Conservation (phyloP, 352 stramenopile species). For the Pythium sp. region DNA sequence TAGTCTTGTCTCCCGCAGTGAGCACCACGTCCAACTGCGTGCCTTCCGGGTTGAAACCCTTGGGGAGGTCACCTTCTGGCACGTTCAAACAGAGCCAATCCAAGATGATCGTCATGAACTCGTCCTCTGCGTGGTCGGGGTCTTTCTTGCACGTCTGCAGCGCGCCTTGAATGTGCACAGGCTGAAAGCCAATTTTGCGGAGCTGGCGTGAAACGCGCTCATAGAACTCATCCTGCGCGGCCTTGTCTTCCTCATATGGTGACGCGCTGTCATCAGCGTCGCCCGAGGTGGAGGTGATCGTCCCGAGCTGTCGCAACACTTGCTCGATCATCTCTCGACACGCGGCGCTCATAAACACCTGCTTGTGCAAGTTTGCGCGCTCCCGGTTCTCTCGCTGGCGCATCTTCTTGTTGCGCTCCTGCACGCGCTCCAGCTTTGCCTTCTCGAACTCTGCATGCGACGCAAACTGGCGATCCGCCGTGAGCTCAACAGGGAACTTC, state of each 20-base stretch:
- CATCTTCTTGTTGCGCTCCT: slow-evolving; percentile 76
- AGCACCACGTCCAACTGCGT: slow-evolving; percentile 89
- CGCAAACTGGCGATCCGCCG: slow-evolving; percentile 73
- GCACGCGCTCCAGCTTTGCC: slow-evolving; percentile 40
- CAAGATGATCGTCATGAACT: slow-evolving; percentile 42
- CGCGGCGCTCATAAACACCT: slow-evolving; percentile 89
- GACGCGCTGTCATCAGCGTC: slow-evolving; percentile 14
- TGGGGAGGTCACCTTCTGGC: slow-evolving; percentile 68
- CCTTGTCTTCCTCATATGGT: slow-evolving; percentile 5
- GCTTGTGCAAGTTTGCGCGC: slow-evolving; percentile 86
- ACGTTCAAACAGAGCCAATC: slow-evolving; percentile 86
- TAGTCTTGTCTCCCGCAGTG: slow-evolving; percentile 2
- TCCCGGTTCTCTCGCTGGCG: slow-evolving; percentile 89
- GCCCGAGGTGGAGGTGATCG: slow-evolving; percentile 15
- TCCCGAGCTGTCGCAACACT: slow-evolving; percentile 57
- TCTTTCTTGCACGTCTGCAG: slow-evolving; percentile 25
- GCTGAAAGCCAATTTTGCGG: slow-evolving; percentile 53
- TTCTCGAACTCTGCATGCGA: slow-evolving; percentile 70
- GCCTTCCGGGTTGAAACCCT: slow-evolving; percentile 83
- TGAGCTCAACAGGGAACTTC: slow-evolving; percentile 35
- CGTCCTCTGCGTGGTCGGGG: slow-evolving; percentile 29
- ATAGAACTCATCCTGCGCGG: slow-evolving; percentile 23
- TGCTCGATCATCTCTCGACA: slow-evolving; percentile 88
- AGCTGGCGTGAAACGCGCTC: slow-evolving; percentile 32
- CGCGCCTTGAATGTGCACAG: slow-evolving; percentile 45